Evolutionary conservation across 169 alveolate species (phyloP).

Genomic region (Plasmodium gaboni): DNA sequence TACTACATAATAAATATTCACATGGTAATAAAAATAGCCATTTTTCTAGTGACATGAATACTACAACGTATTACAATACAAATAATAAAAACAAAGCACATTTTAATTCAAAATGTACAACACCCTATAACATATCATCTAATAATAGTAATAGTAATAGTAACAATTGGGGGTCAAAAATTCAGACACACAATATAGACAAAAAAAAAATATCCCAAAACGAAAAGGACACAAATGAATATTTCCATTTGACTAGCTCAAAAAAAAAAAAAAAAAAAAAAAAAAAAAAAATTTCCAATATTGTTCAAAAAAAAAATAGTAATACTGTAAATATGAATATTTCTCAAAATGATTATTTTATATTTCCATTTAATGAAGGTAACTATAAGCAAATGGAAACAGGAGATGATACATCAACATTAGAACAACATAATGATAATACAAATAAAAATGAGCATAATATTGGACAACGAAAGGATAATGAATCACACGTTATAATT

Average conservation of each 20-base stretch:
- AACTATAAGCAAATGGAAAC: not conserved
- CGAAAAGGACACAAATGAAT: too few relatives aligned
- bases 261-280: too few relatives aligned
- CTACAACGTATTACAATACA: not conserved
- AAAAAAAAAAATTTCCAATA: too few relatives aligned
- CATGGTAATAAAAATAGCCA: conserved; percentile 2
- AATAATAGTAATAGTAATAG: not conserved
- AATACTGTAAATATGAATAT: too few relatives aligned
- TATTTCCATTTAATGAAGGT: not conserved
- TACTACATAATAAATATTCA: not conserved
- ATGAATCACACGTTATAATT: conserved; percentile 7
- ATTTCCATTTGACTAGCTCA: too few relatives aligned
- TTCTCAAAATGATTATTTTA: too few relatives aligned
- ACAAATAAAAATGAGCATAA: not conserved
- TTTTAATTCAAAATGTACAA: too few relatives aligned
- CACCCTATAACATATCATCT: not conserved
- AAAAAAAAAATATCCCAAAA: not conserved
- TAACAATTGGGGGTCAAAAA: not conserved
- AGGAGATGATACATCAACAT: not conserved
- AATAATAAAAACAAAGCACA: conserved; percentile 15
- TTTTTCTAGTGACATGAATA: not conserved
- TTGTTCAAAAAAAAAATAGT: too few relatives aligned
- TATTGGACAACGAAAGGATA: not conserved
- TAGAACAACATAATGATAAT: not conserved
- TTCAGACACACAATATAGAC: too few relatives aligned